These are phyloP conservation scores for Xerocomellus amylosporus DNA, from an alignment of 768 basidiomycete genomes.

Conservation along the genomic window DNA sequence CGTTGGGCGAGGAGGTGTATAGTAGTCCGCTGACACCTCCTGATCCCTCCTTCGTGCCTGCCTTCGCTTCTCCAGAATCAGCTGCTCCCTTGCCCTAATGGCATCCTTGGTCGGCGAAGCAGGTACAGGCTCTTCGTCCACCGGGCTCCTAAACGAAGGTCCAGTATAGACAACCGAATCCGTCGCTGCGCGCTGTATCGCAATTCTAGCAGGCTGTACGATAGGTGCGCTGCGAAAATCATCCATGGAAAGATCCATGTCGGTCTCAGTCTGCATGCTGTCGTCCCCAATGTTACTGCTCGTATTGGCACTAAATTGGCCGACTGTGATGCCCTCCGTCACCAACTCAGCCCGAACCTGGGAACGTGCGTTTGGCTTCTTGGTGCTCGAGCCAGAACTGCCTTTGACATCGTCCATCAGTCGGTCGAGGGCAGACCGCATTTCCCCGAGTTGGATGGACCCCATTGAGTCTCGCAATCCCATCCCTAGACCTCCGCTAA, in stretches of 20 bases:
- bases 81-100: constrained; percentile 59
- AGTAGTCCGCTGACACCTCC: constrained; percentile 39
- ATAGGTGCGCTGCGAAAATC: constrained; percentile 24
- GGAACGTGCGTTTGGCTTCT: constrained; percentile 7
- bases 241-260: constrained; percentile 30
- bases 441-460: constrained; percentile 60
- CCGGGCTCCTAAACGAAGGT: constrained; percentile 36
- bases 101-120: constrained; percentile 60
- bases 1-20: constrained; percentile 31
- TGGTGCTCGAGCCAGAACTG: constrained; percentile 26
- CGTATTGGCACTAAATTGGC: constrained; percentile 34
- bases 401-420: constrained; percentile 65
- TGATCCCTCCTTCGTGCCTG: constrained; percentile 56
- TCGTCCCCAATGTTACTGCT: constrained; percentile 34
- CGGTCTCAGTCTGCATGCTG: constrained; percentile 31
- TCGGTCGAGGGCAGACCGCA: constrained; percentile 69
- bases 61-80: constrained; percentile 69
- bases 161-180: constrained; percentile 40
- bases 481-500: constrained; percentile 22
- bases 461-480: constrained; percentile 41
- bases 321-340: constrained; percentile 33
- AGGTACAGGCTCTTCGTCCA: constrained; percentile 35
- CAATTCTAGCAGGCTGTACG: constrained; percentile 1
- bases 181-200: constrained; percentile 49
- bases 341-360: constrained; percentile 28